Percentiles rank a stretch among this genome's conserved stretches.
Evolutionary conservation across 2,329 filamentous ascomycete species (phyloP).

Genomic region (Hawksworthiomyces lignivorus): DNA sequence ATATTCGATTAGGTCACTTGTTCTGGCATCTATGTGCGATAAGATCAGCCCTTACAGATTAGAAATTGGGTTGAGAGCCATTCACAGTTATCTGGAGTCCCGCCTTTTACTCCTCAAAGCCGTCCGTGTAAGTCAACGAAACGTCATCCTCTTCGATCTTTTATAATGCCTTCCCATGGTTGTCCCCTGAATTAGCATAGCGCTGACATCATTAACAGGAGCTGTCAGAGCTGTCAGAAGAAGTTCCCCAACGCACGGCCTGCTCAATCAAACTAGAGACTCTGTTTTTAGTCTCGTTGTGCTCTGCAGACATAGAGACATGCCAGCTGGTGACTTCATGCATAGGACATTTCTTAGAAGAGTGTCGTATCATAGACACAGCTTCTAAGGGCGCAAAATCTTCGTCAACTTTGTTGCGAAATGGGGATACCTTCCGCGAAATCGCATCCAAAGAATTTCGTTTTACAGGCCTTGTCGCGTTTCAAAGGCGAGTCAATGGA

Average conservation of each 20-base stretch:
- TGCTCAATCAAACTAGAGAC: slow-evolving; percentile 53
- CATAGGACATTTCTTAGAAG: slow-evolving; percentile 55
- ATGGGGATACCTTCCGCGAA: slow-evolving; percentile 53
- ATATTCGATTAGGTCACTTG: slow-evolving; percentile 36
- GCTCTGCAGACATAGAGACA: slow-evolving; percentile 56
- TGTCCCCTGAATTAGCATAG: too few relatives aligned
- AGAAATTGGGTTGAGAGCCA: slow-evolving; percentile 35
- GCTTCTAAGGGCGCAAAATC: slow-evolving; percentile 42
- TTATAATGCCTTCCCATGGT: too few relatives aligned
- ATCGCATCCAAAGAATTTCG: slow-evolving; percentile 56
- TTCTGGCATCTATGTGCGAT: slow-evolving; percentile 43
- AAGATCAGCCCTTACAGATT: slow-evolving; percentile 35
- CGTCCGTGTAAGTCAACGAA: slow-evolving; percentile 37
- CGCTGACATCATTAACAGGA: too few relatives aligned
- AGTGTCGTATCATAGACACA: slow-evolving; percentile 47
- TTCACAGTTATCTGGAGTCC: slow-evolving; percentile 50
- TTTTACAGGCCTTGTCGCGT: slow-evolving; percentile 61
- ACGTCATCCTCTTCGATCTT: too few relatives aligned
- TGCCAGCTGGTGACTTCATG: slow-evolving; percentile 58
- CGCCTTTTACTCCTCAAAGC: slow-evolving; percentile 44
- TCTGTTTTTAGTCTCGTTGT: slow-evolving; percentile 54
- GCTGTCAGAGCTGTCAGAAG: slow-evolving; percentile 44
- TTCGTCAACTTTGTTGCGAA: slow-evolving; percentile 47
- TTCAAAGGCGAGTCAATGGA: slow-evolving; percentile 57
- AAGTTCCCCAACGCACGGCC: slow-evolving; percentile 45